Evolutionary conservation across 345 rosid species (phyloP).

Genomic region (Lepidium didymum): DNA sequence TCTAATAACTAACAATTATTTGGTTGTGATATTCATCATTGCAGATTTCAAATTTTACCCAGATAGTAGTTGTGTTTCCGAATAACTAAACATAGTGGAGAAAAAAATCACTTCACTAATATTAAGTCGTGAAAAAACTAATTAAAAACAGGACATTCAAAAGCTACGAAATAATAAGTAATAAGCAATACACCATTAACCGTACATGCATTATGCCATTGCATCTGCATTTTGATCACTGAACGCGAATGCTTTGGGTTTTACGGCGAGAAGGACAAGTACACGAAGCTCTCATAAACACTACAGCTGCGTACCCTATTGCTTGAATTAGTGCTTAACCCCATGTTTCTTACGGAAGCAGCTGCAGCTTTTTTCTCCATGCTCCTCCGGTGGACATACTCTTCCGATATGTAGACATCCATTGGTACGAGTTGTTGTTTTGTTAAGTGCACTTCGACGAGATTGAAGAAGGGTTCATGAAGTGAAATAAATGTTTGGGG

Average conservation of each 20-base stretch:
- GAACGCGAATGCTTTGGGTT: background rate
- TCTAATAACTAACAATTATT: no score
- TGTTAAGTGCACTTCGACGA: no score
- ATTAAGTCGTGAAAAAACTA: background rate
- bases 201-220: background rate
- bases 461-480: background rate
- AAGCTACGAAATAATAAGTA: background rate
- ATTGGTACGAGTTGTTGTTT: background rate
- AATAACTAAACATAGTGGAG: no score
- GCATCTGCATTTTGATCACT: background rate
- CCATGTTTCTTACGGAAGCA: conserved; percentile 8
- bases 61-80: no score
- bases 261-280: conserved; percentile 21
- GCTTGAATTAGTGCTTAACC: background rate
- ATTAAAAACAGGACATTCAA: background rate
- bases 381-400: conserved; percentile 49
- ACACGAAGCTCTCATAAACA: conserved; percentile 19
- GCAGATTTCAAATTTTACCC: no score
- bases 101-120: no score
- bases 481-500: background rate
- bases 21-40: no score
- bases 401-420: conserved; percentile 69
- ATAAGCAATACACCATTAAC: no score
- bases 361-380: conserved; percentile 44
- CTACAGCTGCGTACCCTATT: background rate